Evolutionary conservation across 2,329 filamentous ascomycete genomes (phyloP), one percentile per base, ranked within the genome.

Genomic region (Fusarium sp.): DNA sequence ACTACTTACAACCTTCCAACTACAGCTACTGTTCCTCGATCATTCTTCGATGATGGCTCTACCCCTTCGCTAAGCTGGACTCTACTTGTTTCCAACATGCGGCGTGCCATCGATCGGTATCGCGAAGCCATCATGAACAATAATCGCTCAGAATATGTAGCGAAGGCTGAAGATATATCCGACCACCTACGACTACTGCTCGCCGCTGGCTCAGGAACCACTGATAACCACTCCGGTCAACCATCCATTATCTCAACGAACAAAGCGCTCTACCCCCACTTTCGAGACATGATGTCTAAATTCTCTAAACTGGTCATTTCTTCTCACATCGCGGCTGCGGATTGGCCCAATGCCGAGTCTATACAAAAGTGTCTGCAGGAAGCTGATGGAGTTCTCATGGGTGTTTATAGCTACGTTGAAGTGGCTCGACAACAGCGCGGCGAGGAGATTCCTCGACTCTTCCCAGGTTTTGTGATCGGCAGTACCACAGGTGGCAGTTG

Each of bases 191-290:
- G 96, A 57, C 86, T 98, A 69, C 88, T 99, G 9, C 88, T 99
- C n/a, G 95, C 95, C 31, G 96, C 96, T 57, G 96, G 95, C 10
- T 99, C 96, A 34, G 94, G 95, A 57, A 99, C 96, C 3, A 99
- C 96, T 1, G 96, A 99, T 81, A 99, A 99, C 77, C 96, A 99
- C 79, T 98, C 96, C 20, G 96, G 96, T 42, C 97, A 98, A 73
- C 96, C 96, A 6, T 98, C 96, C n/a, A 98, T 99, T 75, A 99
- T 99, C 63, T 98, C 95, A 8, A 97, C 94, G 7, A 99, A 99
- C 84, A 98, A 98, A 79, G 93, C 94, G 0, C 84, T 99, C 17
- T 98, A 98, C 77, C 96, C 96, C 24, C 95, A 98, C 80, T 99
- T 99, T 81, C 88, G 96, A 55, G 96, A 98, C 78, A 98, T 98